These are phyloP conservation scores for Tuber umbilicatum DNA, from an alignment of 495 filamentous ascomycete genomes.

Conservation along the genomic window DNA sequence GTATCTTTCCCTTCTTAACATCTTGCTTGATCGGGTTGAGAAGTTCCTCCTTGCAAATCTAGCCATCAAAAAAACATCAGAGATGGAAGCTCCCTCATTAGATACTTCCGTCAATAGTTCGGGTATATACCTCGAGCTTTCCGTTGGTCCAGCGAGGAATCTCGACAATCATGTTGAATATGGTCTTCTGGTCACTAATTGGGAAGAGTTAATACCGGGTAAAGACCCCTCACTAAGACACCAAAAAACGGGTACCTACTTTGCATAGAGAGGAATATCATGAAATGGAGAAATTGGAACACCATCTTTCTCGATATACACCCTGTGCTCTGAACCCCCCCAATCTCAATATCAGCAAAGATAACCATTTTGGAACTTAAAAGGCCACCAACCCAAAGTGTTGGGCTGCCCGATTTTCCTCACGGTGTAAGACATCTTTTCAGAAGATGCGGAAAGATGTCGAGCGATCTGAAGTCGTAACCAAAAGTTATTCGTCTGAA, in stretches of 20 bases:
- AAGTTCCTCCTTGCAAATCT: slow-evolving; percentile 93
- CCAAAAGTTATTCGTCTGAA: neutral
- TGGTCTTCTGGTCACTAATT: slow-evolving; percentile 59
- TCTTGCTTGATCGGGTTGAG: slow-evolving; percentile 97
- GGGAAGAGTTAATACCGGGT: neutral
- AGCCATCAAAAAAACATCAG: neutral
- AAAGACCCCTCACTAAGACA: neutral
- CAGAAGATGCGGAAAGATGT: slow-evolving; percentile 36
- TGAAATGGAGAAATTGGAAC: slow-evolving; percentile 90
- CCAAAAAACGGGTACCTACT: slow-evolving; percentile 47
- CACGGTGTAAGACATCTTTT: slow-evolving; percentile 51
- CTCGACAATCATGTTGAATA: slow-evolving; percentile 99
- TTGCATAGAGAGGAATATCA: slow-evolving; percentile 96
- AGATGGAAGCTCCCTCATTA: neutral
- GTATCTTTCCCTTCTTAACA: slow-evolving; percentile 84
- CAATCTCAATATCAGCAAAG: neutral
- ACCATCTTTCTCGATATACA: slow-evolving; percentile 98
- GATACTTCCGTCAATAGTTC: slow-evolving; percentile 6
- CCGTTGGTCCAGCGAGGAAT: slow-evolving; percentile 99
- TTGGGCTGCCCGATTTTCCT: slow-evolving; percentile 84
- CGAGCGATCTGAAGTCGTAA: slow-evolving; percentile 33
- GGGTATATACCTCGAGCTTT: slow-evolving; percentile 78
- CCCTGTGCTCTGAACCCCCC: slow-evolving; percentile 64
- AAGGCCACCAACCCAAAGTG: slow-evolving; percentile 53
- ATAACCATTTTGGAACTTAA: neutral